phyloP scores from a whole-genome alignment of 2,329 filamentous ascomycete genomes.

The Trichoderma harzianum region DNA sequence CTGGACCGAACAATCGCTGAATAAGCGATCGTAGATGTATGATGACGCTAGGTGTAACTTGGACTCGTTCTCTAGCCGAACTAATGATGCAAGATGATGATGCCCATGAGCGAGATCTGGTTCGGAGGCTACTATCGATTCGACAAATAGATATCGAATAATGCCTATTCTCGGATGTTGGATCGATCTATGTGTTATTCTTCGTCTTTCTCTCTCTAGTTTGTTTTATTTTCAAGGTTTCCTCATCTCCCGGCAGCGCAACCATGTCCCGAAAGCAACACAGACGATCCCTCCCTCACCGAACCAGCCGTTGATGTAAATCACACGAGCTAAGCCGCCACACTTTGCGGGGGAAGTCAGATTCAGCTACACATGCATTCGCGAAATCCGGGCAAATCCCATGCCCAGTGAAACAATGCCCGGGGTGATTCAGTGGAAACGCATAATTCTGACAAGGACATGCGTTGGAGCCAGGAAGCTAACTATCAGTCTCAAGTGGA shows the following conservation, averaged over 20 bases:
- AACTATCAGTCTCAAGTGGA: background rate
- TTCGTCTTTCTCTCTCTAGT: too few species aligned
- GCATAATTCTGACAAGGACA: background rate
- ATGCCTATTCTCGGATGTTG: background rate
- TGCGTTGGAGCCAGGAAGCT: background rate
- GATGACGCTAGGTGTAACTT: background rate
- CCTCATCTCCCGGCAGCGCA: background rate
- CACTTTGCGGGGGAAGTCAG: background rate
- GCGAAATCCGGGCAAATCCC: background rate
- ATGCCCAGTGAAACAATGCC: background rate
- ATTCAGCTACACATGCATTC: background rate
- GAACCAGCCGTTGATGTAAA: conserved; percentile 3
- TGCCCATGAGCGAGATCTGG: conserved; percentile 9
- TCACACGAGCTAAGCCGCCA: conserved; percentile 5
- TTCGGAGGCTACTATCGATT: background rate
- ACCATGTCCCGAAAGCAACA: background rate
- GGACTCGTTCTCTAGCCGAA: background rate
- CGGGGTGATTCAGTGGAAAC: background rate
- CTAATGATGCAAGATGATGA: conserved; percentile 11
- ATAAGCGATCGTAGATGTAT: conserved; percentile 9
- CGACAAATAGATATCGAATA: background rate
- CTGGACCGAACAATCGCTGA: background rate
- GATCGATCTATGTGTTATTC: background rate
- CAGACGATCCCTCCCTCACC: background rate
- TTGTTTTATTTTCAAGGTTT: background rate